Conservation (phyloP, 1,284 basidiomycete genomes). For the Rhodotorula sp. region DNA sequence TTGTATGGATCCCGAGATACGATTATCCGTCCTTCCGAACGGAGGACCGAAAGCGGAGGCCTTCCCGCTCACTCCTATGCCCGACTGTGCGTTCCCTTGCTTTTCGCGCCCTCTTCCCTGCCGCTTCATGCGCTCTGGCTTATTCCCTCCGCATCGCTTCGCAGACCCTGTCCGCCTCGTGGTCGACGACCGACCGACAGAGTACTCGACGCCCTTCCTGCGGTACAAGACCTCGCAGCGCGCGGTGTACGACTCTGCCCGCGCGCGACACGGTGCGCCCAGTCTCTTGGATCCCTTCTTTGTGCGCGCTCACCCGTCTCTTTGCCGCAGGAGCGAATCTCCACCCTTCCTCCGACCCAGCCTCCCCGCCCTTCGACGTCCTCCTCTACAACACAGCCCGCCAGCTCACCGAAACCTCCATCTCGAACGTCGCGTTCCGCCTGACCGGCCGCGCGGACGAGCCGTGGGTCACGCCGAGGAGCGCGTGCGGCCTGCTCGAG, state of each 20-base stretch:
- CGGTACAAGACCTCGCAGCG: slow-evolving; percentile 26
- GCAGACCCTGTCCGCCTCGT: slow-evolving; percentile 31
- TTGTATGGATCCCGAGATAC: background rate
- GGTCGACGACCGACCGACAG: slow-evolving; percentile 20
- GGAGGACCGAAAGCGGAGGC: background rate
- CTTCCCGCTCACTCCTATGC: slow-evolving; percentile 19
- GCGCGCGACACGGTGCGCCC: slow-evolving; percentile 18
- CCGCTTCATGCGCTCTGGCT: background rate
- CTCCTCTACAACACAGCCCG: slow-evolving; percentile 18
- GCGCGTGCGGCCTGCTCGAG: slow-evolving; percentile 14
- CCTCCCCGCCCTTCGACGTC: slow-evolving; percentile 29
- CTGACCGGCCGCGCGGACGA: background rate
- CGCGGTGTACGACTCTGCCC: slow-evolving; percentile 23
- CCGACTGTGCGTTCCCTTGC: slow-evolving; percentile 15
- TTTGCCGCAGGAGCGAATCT: slow-evolving; percentile 22
- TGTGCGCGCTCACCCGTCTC: too few relatives aligned
- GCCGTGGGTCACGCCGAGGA: slow-evolving; percentile 4
- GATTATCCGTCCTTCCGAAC: slow-evolving; percentile 3
- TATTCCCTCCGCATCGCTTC: too few relatives aligned
- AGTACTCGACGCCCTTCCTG: slow-evolving; percentile 28
- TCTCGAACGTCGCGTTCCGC: slow-evolving; percentile 37
- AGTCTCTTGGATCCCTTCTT: background rate
- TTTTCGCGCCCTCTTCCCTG: background rate
- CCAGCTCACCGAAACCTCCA: slow-evolving; percentile 34
- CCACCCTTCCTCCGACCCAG: background rate